phyloP scores from a whole-genome alignment of 2,329 filamentous ascomycete genomes.

The Ophioceras dolichostomum region DNA sequence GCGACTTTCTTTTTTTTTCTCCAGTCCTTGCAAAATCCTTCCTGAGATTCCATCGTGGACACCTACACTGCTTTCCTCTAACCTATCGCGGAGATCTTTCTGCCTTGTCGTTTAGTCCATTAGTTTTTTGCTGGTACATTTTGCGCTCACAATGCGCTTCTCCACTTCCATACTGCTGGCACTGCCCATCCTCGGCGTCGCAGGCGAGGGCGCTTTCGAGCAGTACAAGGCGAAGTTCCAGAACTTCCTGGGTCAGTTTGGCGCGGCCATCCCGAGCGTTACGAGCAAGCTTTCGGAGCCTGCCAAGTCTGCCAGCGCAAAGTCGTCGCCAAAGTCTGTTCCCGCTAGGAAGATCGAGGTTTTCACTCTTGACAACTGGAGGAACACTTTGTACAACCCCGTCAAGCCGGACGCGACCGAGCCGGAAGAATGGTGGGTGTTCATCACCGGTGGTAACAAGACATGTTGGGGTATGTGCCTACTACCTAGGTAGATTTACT shows the following conservation, averaged over 20 bases:
- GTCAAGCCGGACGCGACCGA: conserved; percentile 44
- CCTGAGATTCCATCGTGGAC: too few species aligned
- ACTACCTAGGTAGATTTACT: too few species aligned
- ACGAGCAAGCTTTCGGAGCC: conserved; percentile 29
- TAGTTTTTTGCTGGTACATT: too few species aligned
- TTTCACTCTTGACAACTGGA: conserved; percentile 60
- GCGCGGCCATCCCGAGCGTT: conserved; percentile 18
- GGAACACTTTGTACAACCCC: conserved; percentile 50
- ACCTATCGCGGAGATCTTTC: too few species aligned
- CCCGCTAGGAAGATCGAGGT: conserved; percentile 34
- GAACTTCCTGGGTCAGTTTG: conserved; percentile 48
- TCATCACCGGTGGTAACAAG: conserved; percentile 64
- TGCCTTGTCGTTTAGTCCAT: too few species aligned
- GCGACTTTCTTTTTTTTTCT: background rate
- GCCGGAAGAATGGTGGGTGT: conserved; percentile 66
- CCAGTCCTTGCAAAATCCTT: background rate
- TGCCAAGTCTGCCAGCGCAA: conserved; percentile 32
- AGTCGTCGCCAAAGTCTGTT: conserved; percentile 24
- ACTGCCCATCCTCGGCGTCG: conserved; percentile 41
- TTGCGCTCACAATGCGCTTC: conserved; percentile 51
- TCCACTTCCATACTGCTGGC: conserved; percentile 37
- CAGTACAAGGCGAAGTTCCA: conserved; percentile 53
- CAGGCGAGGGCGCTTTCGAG: conserved; percentile 36
- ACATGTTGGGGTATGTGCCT: conserved; percentile 52
- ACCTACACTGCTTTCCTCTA: too few species aligned